A percentile compares a stretch with the other conserved stretches of the same genome.
phyloP scores from a whole-genome alignment of 2,329 filamentous ascomycete genomes.

The Penicillium olsonii region DNA sequence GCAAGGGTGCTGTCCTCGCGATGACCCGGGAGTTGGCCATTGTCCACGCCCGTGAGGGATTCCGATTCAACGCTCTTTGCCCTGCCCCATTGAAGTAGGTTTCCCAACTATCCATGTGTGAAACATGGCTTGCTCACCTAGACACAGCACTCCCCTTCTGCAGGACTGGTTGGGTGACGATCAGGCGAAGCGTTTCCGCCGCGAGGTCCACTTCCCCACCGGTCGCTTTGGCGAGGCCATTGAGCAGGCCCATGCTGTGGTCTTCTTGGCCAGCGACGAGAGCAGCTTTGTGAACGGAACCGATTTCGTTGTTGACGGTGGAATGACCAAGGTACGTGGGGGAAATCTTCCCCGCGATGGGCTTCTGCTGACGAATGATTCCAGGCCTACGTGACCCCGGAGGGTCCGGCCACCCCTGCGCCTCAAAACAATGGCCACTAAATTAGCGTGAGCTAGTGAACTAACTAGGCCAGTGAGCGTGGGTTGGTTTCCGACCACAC shows the following conservation, averaged over 20 bases:
- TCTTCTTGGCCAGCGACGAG: constrained; percentile 87
- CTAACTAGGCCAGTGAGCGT: background rate
- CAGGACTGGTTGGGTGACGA: constrained; percentile 95
- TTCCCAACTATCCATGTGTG: background rate
- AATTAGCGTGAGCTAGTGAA: background rate
- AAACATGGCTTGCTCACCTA: background rate
- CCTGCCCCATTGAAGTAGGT: constrained; percentile 79
- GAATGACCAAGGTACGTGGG: constrained; percentile 67
- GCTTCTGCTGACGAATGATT: constrained; percentile 10
- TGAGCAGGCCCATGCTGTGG: constrained; percentile 85
- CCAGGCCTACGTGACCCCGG: constrained; percentile 70
- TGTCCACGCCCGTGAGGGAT: constrained; percentile 86
- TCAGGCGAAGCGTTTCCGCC: constrained; percentile 73
- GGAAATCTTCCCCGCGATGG: constrained; percentile 1
- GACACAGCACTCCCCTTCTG: constrained; percentile 71
- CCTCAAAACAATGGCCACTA: constrained; percentile 51
- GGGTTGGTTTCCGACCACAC: background rate
- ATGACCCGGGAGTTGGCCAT: constrained; percentile 89
- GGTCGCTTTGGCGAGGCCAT: constrained; percentile 91
- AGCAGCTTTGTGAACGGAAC: constrained; percentile 85
- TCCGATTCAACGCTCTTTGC: constrained; percentile 87
- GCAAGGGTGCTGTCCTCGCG: constrained; percentile 88
- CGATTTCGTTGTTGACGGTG: constrained; percentile 94
- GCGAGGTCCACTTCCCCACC: constrained; percentile 85
- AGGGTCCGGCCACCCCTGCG: constrained; percentile 56